These are phyloP conservation scores for Phytophthora agathidicida DNA, from an alignment of 352 stramenopile genomes.

Conservation along the genomic window DNA sequence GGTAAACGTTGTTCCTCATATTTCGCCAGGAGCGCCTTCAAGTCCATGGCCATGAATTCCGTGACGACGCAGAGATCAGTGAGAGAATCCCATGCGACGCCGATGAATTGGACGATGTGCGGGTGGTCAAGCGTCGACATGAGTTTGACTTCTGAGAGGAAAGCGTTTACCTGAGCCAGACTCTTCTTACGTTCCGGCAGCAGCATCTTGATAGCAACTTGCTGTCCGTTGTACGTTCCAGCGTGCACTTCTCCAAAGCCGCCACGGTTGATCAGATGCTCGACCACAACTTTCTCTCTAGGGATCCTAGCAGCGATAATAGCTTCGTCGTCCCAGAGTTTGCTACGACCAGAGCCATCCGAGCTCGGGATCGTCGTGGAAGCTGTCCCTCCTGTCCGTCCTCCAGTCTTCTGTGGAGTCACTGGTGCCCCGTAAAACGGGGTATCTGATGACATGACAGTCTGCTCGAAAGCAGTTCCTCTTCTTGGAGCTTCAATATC, in stretches of 20 bases:
- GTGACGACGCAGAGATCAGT: constrained; percentile 43
- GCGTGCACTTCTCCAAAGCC: constrained; percentile 32
- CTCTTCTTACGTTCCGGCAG: constrained; percentile 32
- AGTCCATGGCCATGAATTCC: constrained; percentile 51
- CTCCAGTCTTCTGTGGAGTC: constrained; percentile 17
- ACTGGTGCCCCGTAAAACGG: constrained; percentile 15
- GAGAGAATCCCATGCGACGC: constrained; percentile 52
- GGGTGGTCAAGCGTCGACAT: constrained; percentile 36
- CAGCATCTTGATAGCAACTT: constrained; percentile 35
- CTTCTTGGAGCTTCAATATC: constrained; percentile 19
- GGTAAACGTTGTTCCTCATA: constrained; percentile 31
- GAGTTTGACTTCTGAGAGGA: constrained; percentile 33
- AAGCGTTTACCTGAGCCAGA: constrained; percentile 33
- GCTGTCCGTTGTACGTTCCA: constrained; percentile 33
- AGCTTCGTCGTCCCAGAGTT: constrained; percentile 41
- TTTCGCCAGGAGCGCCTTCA: constrained; percentile 34
- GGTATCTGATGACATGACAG: constrained; percentile 2
- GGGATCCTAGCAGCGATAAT: constrained; percentile 33
- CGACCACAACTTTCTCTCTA: constrained; percentile 29
- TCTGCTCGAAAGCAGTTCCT: constrained; percentile 13
- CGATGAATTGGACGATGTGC: constrained; percentile 51
- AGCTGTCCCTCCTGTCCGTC: too few relatives aligned
- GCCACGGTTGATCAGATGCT: constrained; percentile 25
- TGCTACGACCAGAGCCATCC: constrained; percentile 9
- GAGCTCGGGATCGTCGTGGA: constrained; percentile 27